Evolutionary conservation across 345 rosid genomes (phyloP).

Genomic region (Combretum micranthum): DNA sequence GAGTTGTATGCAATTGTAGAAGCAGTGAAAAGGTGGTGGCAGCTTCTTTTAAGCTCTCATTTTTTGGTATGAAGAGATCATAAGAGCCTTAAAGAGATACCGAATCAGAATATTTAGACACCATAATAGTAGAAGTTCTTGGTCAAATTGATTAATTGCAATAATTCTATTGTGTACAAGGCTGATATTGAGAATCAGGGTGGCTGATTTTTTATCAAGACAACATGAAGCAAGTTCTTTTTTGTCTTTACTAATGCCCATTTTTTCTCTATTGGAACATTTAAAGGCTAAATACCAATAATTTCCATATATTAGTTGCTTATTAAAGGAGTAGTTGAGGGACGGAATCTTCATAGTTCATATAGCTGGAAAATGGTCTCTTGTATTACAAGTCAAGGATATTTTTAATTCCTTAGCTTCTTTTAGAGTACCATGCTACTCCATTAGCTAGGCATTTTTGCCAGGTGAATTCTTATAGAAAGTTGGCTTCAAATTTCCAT

Average conservation of each 20-base stretch:
- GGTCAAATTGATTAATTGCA: not conserved
- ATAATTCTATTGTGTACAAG: not conserved
- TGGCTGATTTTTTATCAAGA: not conserved
- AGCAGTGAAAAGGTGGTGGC: not conserved
- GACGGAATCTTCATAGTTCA: no score
- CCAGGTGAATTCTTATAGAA: not conserved
- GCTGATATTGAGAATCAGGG: not conserved
- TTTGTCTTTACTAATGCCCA: no score
- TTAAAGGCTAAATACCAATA: no score
- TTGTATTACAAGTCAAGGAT: not conserved
- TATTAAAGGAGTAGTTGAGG: no score
- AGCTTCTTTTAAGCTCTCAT: not conserved
- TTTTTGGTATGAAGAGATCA: conserved; percentile 1
- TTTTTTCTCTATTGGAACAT: not conserved
- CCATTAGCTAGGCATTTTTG: not conserved
- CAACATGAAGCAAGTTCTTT: no score
- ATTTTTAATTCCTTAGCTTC: not conserved
- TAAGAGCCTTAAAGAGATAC: not conserved
- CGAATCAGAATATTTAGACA: not conserved
- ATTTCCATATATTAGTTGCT: not conserved
- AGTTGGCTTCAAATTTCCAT: not conserved
- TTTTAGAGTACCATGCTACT: not conserved
- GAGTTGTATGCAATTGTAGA: not conserved
- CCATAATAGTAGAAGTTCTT: not conserved
- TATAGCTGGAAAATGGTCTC: not conserved